phyloP scores from a whole-genome alignment of 805 yeast genomes.

The Metschnikowia gelsemii region DNA sequence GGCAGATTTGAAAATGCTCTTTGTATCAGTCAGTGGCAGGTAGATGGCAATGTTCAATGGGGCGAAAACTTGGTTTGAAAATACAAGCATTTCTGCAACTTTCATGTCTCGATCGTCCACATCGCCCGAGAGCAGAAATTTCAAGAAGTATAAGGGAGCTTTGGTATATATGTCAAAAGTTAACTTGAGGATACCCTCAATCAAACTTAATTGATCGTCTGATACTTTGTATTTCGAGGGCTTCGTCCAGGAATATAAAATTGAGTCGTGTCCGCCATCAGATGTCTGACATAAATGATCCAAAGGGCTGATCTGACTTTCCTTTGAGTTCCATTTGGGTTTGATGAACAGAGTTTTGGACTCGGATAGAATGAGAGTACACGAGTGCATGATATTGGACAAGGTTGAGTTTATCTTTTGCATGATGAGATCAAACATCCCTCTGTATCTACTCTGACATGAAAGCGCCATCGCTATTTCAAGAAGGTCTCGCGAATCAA shows the following conservation, averaged over 20 bases:
- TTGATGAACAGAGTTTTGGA: not conserved
- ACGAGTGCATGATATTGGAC: constrained; percentile 14
- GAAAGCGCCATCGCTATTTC: constrained; percentile 34
- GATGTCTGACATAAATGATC: not conserved
- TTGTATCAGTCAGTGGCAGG: constrained; percentile 17
- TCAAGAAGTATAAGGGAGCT: constrained; percentile 34
- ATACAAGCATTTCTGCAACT: constrained; percentile 15
- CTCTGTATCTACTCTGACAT: constrained; percentile 24
- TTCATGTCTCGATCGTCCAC: constrained; percentile 4
- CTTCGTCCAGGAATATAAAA: constrained; percentile 2
- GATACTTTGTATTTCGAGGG: constrained; percentile 2
- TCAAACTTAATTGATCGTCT: constrained; percentile 1
- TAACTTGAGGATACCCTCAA: constrained; percentile 34
- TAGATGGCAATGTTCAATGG: constrained; percentile 30
- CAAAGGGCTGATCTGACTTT: not conserved
- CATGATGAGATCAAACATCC: constrained; percentile 27
- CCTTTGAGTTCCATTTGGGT: not conserved
- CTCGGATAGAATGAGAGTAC: constrained; percentile 4
- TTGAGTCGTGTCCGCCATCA: not conserved
- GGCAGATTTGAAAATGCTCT: constrained; percentile 34
- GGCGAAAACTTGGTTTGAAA: constrained; percentile 26
- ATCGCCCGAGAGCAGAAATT: not conserved
- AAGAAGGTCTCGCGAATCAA: constrained; percentile 22
- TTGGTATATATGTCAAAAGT: constrained; percentile 33
- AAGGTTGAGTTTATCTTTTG: constrained; percentile 24